These are phyloP conservation scores for Alternaria ventricosa DNA, from an alignment of 2,329 filamentous ascomycete species.

Conservation along the genomic window DNA sequence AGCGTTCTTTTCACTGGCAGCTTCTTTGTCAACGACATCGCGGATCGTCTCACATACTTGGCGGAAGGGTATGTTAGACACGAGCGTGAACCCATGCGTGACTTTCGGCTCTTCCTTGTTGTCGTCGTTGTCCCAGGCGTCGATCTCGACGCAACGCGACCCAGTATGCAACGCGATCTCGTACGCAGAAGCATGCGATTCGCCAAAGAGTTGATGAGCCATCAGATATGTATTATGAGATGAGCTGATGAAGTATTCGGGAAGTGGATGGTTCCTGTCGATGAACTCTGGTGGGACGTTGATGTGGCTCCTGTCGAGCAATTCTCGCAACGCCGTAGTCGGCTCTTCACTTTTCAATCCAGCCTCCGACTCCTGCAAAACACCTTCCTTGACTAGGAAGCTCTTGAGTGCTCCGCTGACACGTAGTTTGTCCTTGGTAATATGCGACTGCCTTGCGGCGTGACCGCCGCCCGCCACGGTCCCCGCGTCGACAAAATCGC, in stretches of 20 bases:
- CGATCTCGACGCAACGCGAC: slow-evolving; percentile 74
- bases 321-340: slow-evolving; percentile 55
- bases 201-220: slow-evolving; percentile 72
- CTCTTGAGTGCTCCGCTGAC: slow-evolving; percentile 65
- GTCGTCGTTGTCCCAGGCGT: slow-evolving; percentile 72
- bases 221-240: slow-evolving; percentile 77
- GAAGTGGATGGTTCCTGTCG: slow-evolving; percentile 66
- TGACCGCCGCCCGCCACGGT: slow-evolving; percentile 67
- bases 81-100: slow-evolving; percentile 72
- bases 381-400: slow-evolving; percentile 61
- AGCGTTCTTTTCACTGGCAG: slow-evolving; percentile 53
- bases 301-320: slow-evolving; percentile 66
- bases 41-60: slow-evolving; percentile 70
- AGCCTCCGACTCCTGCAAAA: slow-evolving; percentile 58
- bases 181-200: slow-evolving; percentile 68
- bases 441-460: slow-evolving; percentile 55
- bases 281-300: slow-evolving; percentile 61
- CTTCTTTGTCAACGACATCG: slow-evolving; percentile 66
- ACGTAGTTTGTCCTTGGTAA: slow-evolving; percentile 61
- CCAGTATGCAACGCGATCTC: slow-evolving; percentile 67
- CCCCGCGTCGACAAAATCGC: slow-evolving; percentile 58
- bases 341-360: slow-evolving; percentile 55
- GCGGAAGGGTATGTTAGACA: slow-evolving; percentile 70
- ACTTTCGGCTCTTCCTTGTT: slow-evolving; percentile 70
- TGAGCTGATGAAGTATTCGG: slow-evolving; percentile 75